Percentiles rank a stretch among this genome's conserved stretches.
phyloP scores from a whole-genome alignment of 2,329 filamentous ascomycete genomes.

The Fonsecaea erecta region DNA sequence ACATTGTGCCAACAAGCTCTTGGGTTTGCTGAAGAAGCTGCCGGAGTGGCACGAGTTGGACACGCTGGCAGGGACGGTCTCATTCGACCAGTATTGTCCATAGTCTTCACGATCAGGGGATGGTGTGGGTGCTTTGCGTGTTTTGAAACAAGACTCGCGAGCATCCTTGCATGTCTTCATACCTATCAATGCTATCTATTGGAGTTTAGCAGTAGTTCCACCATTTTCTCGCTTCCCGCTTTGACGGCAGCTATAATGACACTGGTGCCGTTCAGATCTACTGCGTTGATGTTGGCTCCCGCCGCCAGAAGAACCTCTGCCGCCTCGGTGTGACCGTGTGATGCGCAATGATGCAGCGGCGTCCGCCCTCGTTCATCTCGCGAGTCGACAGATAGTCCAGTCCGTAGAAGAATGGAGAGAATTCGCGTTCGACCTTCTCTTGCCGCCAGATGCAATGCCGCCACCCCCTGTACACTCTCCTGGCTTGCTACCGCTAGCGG shows the following conservation, averaged over 20 bases:
- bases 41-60: conserved; percentile 14
- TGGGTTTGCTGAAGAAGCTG: conserved; percentile 8
- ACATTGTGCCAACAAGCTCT: conserved; percentile 9
- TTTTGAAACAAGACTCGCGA: too few relatives aligned
- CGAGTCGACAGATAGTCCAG: not conserved
- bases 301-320: too few relatives aligned
- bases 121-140: too few relatives aligned
- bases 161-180: too few relatives aligned
- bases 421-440: conserved; percentile 3
- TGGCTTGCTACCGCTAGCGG: not conserved
- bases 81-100: conserved; percentile 15
- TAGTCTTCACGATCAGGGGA: too few relatives aligned
- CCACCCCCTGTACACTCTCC: not conserved
- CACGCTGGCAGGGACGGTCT: conserved; percentile 12
- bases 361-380: conserved; percentile 10
- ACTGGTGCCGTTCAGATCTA: too few relatives aligned
- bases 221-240: too few relatives aligned
- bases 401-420: conserved; percentile 1
- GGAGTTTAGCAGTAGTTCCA: too few relatives aligned
- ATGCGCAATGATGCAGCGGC: conserved; percentile 7
- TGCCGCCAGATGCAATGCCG: conserved; percentile 4
- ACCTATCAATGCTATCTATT: too few relatives aligned
- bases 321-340: not conserved
- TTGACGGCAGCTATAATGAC: too few relatives aligned
- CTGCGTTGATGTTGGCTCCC: too few relatives aligned